Evolutionary conservation across 148 eudicot genomes (phyloP), one percentile per base, ranked within the genome.

Genomic region (Silene conica): DNA sequence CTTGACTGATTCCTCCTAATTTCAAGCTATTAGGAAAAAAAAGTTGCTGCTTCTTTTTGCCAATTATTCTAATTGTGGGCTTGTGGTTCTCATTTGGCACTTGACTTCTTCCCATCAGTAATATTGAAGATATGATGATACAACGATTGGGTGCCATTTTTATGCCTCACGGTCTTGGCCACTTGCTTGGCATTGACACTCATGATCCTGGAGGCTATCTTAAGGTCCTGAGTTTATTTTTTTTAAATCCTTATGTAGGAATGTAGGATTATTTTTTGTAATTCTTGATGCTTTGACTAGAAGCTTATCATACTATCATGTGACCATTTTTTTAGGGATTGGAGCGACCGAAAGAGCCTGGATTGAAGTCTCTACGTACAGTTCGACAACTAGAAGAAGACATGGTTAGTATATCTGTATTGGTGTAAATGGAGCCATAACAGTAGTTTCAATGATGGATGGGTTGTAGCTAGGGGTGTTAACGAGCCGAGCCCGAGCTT

Each of bases 91-190:
- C 48, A 38, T 74, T n/a, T 58, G 72, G 11, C 5, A 45, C 65
- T 23, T 66, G 57, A 21, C 21, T 71, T 26, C 64, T 62, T 57
- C 70, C 76, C 59, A 63, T 21, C 72, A 95, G 98, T 68, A 87
- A 92, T 82, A 69, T 89, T 70, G 82, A 92, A 79, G 96, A 85
- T 73, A 95, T 95, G 98, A 88, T 89, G 88, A 82, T 67, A 69
- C 85, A 92, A 75, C 83, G 97, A 54, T 48, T 95, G 82, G 98
- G 98, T 67, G 89, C 97, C 75, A 83, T 88, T 80, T 95, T 95
- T 86, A 92, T 95, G 96, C 93, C 98, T 69, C 98, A 95, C 76
- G 98, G 98, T 78, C 92, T 95, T 69, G 98, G 98, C 63, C 98
- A 95, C 87, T 85, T 92, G 82, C 80, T 95, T 79, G 98, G 98